phyloP scores from a whole-genome alignment of 2,329 filamentous ascomycete species.

The Lecanicillium sp. region DNA sequence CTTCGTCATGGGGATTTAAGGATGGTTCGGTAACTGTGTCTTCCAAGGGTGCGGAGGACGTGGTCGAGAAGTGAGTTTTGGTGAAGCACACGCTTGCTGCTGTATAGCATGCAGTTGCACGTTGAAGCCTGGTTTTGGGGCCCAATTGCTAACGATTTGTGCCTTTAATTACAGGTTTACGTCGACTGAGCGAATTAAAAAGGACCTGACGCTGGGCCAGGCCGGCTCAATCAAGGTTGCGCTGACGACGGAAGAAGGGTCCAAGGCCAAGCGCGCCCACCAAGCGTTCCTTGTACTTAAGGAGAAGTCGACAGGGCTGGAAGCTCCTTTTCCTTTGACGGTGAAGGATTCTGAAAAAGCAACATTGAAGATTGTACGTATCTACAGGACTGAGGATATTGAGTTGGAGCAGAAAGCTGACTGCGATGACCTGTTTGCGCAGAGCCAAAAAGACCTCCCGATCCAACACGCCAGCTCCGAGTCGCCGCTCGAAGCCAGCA shows the following conservation, averaged over 20 bases:
- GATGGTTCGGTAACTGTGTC: slow-evolving; percentile 61
- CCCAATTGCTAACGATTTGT: slow-evolving; percentile 14
- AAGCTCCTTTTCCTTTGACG: slow-evolving; percentile 76
- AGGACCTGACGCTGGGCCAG: slow-evolving; percentile 55
- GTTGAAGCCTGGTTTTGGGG: not conserved
- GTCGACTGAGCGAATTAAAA: slow-evolving; percentile 50
- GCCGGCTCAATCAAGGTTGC: slow-evolving; percentile 72
- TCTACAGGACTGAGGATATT: too few species aligned
- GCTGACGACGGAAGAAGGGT: slow-evolving; percentile 72
- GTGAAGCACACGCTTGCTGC: too few species aligned
- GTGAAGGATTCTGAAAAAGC: slow-evolving; percentile 86
- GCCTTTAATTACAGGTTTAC: slow-evolving; percentile 41
- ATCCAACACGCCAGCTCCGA: slow-evolving; percentile 64
- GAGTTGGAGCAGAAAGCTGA: not conserved
- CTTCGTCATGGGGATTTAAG: slow-evolving; percentile 63
- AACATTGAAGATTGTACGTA: slow-evolving; percentile 71
- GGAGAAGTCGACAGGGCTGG: slow-evolving; percentile 66
- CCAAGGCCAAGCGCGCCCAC: slow-evolving; percentile 75
- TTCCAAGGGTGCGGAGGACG: slow-evolving; percentile 53
- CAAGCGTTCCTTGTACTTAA: slow-evolving; percentile 85
- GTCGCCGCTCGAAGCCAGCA: slow-evolving; percentile 64
- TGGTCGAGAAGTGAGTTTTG: slow-evolving; percentile 60
- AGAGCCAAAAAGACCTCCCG: slow-evolving; percentile 88
- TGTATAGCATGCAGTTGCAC: slow-evolving; percentile 13
- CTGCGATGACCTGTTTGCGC: slow-evolving; percentile 7